These are phyloP conservation scores for Sporothrix variecibatus DNA, from an alignment of 2,329 filamentous ascomycete genomes.

Conservation along the genomic window DNA sequence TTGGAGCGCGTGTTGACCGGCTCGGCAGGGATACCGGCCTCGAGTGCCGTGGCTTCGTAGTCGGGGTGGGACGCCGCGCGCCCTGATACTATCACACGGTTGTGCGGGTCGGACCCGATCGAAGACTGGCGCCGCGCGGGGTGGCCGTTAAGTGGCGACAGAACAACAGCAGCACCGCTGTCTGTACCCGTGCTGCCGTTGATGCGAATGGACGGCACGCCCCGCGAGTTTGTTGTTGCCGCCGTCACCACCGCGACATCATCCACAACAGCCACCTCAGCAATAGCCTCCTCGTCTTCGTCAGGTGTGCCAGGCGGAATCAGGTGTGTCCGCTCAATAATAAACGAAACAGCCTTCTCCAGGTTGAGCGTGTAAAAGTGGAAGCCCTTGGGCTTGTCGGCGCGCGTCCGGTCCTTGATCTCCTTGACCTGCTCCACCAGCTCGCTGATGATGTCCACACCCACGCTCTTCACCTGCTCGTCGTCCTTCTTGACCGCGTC, in stretches of 20 bases:
- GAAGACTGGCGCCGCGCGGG: constrained; percentile 69
- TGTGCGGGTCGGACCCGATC: constrained; percentile 80
- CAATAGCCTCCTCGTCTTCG: constrained; percentile 42
- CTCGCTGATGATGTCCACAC: constrained; percentile 81
- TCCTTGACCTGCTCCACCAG: constrained; percentile 76
- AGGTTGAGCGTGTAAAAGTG: constrained; percentile 98
- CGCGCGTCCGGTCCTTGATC: constrained; percentile 54
- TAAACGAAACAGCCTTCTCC: constrained; percentile 93
- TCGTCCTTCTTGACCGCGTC: constrained; percentile 76
- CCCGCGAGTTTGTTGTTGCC: constrained; percentile 50
- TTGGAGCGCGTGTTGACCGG: constrained; percentile 77
- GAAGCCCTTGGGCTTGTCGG: constrained; percentile 70
- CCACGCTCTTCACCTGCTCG: constrained; percentile 76
- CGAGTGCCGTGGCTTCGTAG: constrained; percentile 72
- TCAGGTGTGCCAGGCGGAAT: constrained; percentile 63
- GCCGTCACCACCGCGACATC: constrained; percentile 50
- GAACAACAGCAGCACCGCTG: not conserved
- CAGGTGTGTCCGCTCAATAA: constrained; percentile 80
- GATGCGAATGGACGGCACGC: constrained; percentile 51
- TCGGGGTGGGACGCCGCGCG: constrained; percentile 60
- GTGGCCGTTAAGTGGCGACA: constrained; percentile 38
- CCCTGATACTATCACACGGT: constrained; percentile 79
- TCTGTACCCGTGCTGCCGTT: constrained; percentile 47
- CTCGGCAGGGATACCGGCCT: constrained; percentile 74
- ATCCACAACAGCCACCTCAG: constrained; percentile 34